These are phyloP conservation scores for Globisporangium carolinianum DNA, from an alignment of 352 stramenopile species.

Conservation along the genomic window DNA sequence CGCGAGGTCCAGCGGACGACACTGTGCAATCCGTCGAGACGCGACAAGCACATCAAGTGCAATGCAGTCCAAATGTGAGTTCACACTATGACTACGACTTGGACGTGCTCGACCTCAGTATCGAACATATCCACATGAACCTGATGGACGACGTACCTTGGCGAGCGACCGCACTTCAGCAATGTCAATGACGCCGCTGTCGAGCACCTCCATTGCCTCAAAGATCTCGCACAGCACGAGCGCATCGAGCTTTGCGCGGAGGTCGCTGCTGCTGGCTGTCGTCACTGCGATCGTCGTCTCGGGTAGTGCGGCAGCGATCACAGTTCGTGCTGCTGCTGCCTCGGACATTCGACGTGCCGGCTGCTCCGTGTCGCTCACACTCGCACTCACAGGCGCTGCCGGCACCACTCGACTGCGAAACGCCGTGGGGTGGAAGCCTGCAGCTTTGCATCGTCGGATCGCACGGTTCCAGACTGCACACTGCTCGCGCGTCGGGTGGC, in stretches of 20 bases:
- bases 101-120: too few species aligned
- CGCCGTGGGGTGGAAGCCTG: conserved; percentile 22
- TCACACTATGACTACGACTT: neutral
- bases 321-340: neutral
- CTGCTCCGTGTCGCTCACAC: too few species aligned
- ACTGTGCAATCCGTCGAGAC: neutral
- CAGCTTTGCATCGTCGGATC: conserved; percentile 44
- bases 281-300: neutral
- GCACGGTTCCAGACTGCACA: conserved; percentile 64
- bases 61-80: neutral
- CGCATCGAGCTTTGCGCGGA: conserved; percentile 28
- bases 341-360: too few species aligned
- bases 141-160: conserved; percentile 19
- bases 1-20: conserved; percentile 4
- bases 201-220: conserved; percentile 54
- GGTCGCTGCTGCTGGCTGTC: conserved; percentile 7
- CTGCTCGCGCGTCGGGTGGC: conserved; percentile 15
- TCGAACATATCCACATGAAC: neutral
- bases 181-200: conserved; percentile 61
- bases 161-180: conserved; percentile 56
- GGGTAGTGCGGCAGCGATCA: neutral
- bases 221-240: conserved; percentile 58
- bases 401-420: neutral
- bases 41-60: neutral
- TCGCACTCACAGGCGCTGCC: neutral